These are phyloP conservation scores for Dioscorea zingiberensis DNA, from an alignment of 106 monocot genomes.

Conservation along the genomic window DNA sequence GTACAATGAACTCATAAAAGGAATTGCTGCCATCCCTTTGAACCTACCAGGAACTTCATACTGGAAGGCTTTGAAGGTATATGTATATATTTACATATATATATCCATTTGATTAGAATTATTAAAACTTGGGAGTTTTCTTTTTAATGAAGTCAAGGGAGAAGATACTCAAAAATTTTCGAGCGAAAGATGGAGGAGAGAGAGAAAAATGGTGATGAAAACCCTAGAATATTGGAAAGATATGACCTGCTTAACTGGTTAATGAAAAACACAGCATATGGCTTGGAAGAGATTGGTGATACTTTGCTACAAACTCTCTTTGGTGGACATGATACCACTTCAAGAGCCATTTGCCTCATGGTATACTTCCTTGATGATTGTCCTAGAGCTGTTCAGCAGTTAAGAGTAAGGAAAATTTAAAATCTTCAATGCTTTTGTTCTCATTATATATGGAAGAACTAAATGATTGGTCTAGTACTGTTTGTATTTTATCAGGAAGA, in stretches of 20 bases:
- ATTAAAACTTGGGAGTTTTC: neutral
- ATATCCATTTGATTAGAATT: neutral
- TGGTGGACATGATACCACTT: neutral
- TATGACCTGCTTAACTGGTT: neutral
- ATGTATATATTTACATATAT: neutral
- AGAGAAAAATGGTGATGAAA: neutral
- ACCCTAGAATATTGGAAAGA: neutral
- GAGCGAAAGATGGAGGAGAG: neutral
- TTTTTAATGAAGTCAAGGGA: neutral
- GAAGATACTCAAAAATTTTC: neutral
- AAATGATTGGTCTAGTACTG: neutral
- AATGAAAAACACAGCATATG: neutral
- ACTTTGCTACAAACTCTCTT: neutral
- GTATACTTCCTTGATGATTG: conserved; percentile 5
- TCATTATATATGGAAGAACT: neutral
- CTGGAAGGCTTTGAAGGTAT: conserved; percentile 29
- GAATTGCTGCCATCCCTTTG: conserved; percentile 19
- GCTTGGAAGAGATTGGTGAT: neutral
- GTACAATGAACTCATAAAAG: conserved; percentile 27
- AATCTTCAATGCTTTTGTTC: neutral
- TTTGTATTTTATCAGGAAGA: conserved; percentile 2
- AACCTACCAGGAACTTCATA: conserved; percentile 31
- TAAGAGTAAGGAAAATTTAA: neutral
- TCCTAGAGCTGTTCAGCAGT: conserved; percentile 1
- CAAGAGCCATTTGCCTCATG: neutral